Evolutionary conservation across 2,329 filamentous ascomycete species (phyloP), one percentile per base, ranked within the genome.

Genomic region (Septoria linicola): DNA sequence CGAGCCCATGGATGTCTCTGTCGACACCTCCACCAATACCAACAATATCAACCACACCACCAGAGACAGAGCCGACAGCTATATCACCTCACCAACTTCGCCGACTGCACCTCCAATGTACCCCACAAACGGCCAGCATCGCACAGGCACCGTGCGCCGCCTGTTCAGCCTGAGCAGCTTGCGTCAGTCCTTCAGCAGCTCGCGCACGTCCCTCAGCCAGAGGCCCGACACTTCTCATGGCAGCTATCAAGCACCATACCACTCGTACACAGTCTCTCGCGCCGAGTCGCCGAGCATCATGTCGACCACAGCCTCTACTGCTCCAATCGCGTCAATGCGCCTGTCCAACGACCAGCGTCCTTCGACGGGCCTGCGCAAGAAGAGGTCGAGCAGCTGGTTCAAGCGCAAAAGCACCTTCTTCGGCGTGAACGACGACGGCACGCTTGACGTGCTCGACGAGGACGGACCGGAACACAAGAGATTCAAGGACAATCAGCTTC

Each of bases 161-260:
- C 60, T 70, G 16, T 61, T 68, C 49, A 64, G 61, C 27, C 56
- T 70, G 13, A 61, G 53, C 43, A 64, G 53, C 41, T 62, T 70
- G 41, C 65, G 66, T 47, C 64, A 64, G 34, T 67, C 65, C 27
- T 69, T 69, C 63, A 65, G 54, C 60, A 66, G 61, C 59, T 67
- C 67, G 3, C 63, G 66, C 43, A 64, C 64, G 4, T 67, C 65
- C 10, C 57, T 68, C 36, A 57, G 41, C 49, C 41, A 59, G 23
- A 59, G 54, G 13, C 54, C 54, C 14, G 54, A 51, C 36, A 57
- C 54, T 35, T 53, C 54, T 23, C 47, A 54, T 35, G 52, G 48
- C 35, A 53, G 34, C 45, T 49, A 49, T 20, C 47, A 59, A 30
- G 39, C 59, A 52, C 35, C 54, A 50, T 20, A 49, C 44, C 20